These are phyloP conservation scores for Blastocystis sp. DNA, from an alignment of 352 stramenopile genomes.

Conservation along the genomic window DNA sequence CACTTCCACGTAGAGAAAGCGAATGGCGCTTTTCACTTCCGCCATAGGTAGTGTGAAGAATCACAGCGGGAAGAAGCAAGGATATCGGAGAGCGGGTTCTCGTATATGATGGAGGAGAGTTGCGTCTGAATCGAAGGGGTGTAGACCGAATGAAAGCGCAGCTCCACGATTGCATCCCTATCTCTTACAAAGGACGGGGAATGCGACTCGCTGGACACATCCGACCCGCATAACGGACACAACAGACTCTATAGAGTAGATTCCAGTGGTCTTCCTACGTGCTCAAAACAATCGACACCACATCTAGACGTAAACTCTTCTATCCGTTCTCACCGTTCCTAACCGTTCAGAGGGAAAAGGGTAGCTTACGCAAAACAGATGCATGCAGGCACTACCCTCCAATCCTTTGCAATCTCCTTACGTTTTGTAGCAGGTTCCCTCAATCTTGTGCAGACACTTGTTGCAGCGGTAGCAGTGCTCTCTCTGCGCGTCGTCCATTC, in stretches of 20 bases:
- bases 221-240: constrained; percentile 27
- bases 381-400: constrained; percentile 9
- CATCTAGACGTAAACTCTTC: constrained; percentile 14
- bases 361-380: constrained; percentile 59
- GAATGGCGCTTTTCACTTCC: constrained; percentile 43
- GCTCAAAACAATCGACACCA: constrained; percentile 54
- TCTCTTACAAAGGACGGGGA: background rate
- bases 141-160: constrained; percentile 50
- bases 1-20: constrained; percentile 39
- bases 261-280: constrained; percentile 2
- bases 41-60: constrained; percentile 43
- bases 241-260: constrained; percentile 6
- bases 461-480: constrained; percentile 52
- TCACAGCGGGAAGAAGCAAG: background rate
- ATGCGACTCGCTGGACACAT: constrained; percentile 58
- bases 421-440: constrained; percentile 67
- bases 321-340: constrained; percentile 23
- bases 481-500: background rate
- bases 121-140: constrained; percentile 49
- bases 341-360: background rate
- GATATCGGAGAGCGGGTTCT: constrained; percentile 60
- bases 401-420: background rate
- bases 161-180: constrained; percentile 48
- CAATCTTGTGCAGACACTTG: constrained; percentile 55
- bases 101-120: constrained; percentile 56